Evolutionary conservation across 768 basidiomycete genomes (phyloP).

Genomic region (Dioszegia hungarica): DNA sequence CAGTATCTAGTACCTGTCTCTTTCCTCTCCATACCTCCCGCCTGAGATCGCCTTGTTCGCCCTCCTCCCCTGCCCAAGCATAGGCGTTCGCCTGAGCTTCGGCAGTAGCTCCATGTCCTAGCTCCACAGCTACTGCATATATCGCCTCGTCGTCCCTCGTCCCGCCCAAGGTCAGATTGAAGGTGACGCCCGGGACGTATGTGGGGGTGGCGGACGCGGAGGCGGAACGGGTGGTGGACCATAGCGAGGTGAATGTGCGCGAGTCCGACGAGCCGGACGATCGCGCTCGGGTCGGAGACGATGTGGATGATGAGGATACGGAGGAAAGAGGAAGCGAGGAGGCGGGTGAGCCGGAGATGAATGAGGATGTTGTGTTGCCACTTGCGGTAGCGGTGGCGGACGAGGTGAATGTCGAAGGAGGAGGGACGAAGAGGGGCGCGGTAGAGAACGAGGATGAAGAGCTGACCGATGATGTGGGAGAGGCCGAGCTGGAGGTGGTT

Average conservation of each 20-base stretch:
- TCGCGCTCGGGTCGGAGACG: background rate
- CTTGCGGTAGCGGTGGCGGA: background rate
- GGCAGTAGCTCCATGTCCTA: constrained; percentile 31
- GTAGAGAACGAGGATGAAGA: constrained; percentile 1
- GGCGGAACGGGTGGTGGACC: constrained; percentile 1
- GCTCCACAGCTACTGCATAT: constrained; percentile 34
- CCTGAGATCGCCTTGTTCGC: background rate
- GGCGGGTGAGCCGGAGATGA: background rate
- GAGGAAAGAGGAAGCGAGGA: background rate
- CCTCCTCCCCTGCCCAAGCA: background rate
- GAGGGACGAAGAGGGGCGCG: constrained; percentile 2
- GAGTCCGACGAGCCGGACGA: background rate
- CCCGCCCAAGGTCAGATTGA: constrained; percentile 16
- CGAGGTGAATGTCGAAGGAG: constrained; percentile 1
- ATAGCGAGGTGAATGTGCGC: background rate
- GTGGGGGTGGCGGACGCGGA: constrained; percentile 2
- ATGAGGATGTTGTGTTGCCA: background rate
- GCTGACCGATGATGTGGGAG: background rate
- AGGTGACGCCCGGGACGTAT: constrained; percentile 14
- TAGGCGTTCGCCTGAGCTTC: background rate
- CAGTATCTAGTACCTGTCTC: constrained; percentile 3
- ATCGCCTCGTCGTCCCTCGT: constrained; percentile 30
- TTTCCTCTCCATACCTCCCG: background rate
- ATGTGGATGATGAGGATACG: background rate
- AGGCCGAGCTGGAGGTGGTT: background rate